These are phyloP conservation scores for Colletotrichum neosansevieriae DNA, from an alignment of 2,329 filamentous ascomycete genomes.

Conservation along the genomic window DNA sequence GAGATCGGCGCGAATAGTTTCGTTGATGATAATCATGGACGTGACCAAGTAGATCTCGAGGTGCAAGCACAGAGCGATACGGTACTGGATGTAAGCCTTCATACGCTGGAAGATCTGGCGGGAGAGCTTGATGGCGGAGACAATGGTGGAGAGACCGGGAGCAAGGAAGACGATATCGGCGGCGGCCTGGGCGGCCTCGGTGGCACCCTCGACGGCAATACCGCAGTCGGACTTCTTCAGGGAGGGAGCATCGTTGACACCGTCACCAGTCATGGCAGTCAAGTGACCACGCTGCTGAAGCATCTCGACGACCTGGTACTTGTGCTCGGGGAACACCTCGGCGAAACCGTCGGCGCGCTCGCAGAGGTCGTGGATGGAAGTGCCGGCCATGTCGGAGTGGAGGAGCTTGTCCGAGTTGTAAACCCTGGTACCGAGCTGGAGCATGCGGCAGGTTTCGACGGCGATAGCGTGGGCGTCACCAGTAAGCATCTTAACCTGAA, in stretches of 20 bases:
- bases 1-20: conserved; percentile 78
- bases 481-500: conserved; percentile 85
- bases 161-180: conserved; percentile 82
- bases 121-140: conserved; percentile 79
- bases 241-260: conserved; percentile 80
- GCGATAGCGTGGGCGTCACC: conserved; percentile 84
- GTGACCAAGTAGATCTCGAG: conserved; percentile 82
- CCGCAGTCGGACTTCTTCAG: conserved; percentile 81
- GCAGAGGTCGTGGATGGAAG: conserved; percentile 80
- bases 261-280: conserved; percentile 82
- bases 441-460: conserved; percentile 86
- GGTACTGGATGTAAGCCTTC: conserved; percentile 83
- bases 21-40: conserved; percentile 84
- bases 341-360: conserved; percentile 81
- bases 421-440: conserved; percentile 82
- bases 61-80: conserved; percentile 80
- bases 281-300: conserved; percentile 79
- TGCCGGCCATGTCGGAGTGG: conserved; percentile 79
- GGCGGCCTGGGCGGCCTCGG: conserved; percentile 78
- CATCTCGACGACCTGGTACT: conserved; percentile 83
- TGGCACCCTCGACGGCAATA: conserved; percentile 79
- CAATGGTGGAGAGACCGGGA: conserved; percentile 77
- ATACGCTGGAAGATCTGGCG: conserved; percentile 83
- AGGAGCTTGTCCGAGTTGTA: conserved; percentile 85
- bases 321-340: conserved; percentile 81